These are phyloP conservation scores for Gentiana dahurica DNA, from an alignment of 257 asterid genomes.

Conservation along the genomic window DNA sequence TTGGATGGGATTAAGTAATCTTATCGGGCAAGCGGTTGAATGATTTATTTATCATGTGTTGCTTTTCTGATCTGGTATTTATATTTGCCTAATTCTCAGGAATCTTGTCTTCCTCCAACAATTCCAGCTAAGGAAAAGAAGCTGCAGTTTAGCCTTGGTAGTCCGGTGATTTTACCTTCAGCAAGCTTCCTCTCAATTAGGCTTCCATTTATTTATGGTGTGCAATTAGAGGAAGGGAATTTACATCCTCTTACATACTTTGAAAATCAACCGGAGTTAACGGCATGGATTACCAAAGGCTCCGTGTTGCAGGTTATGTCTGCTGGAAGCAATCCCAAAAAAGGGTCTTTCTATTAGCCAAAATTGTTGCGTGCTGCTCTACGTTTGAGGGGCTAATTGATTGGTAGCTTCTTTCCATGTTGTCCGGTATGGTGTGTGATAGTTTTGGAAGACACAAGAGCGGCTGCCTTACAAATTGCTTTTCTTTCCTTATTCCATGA, in stretches of 20 bases:
- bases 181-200: constrained; percentile 86
- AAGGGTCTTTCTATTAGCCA: constrained; percentile 11
- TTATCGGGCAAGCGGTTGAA: not conserved
- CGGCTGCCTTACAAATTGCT: too few species aligned
- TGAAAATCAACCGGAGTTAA: constrained; percentile 69
- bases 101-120: constrained; percentile 65
- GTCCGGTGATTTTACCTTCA: constrained; percentile 82
- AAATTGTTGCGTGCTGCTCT: too few species aligned
- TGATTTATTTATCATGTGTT: not conserved
- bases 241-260: constrained; percentile 60
- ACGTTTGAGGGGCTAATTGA: too few species aligned
- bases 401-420: too few species aligned
- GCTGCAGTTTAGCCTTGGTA: constrained; percentile 73
- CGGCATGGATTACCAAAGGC: constrained; percentile 70
- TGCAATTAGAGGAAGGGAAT: constrained; percentile 66
- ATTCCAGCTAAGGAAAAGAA: constrained; percentile 58
- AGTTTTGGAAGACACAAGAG: too few species aligned
- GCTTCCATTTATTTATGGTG: constrained; percentile 85
- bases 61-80: not conserved
- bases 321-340: constrained; percentile 30
- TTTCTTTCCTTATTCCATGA: too few species aligned
- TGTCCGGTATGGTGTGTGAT: too few species aligned
- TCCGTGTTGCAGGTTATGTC: constrained; percentile 59
- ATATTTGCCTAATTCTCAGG: constrained; percentile 27
- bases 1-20: too few species aligned